Conservation (phyloP, 768 basidiomycete genomes). For the Hericium erinaceus region DNA sequence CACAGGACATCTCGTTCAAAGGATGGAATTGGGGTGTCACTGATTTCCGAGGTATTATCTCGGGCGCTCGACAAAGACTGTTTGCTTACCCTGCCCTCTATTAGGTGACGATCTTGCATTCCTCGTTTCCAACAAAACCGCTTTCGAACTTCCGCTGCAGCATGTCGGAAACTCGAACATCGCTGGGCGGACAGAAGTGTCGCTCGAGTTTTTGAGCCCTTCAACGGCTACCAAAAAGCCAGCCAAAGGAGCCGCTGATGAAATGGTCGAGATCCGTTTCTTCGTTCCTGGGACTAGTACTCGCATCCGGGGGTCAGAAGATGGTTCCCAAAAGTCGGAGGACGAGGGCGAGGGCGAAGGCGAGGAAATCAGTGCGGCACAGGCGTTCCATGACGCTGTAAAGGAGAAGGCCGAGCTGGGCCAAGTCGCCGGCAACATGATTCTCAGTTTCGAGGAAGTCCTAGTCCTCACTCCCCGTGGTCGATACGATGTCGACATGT, state of each 20-base stretch:
- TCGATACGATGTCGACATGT: constrained; percentile 97
- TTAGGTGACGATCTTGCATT: constrained; percentile 89
- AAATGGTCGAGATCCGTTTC: constrained; percentile 94
- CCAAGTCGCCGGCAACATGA: constrained; percentile 82
- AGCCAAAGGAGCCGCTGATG: constrained; percentile 47
- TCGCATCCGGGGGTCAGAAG: constrained; percentile 51
- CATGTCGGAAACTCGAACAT: constrained; percentile 96
- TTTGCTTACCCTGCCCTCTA: constrained; percentile 1
- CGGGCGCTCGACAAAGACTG: neutral
- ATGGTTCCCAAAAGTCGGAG: constrained; percentile 65
- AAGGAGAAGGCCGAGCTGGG: constrained; percentile 96
- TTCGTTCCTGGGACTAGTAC: constrained; percentile 81
- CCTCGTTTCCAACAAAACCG: constrained; percentile 74
- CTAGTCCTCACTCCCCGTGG: constrained; percentile 93
- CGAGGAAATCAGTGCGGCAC: constrained; percentile 84
- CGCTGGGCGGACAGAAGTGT: constrained; percentile 95
- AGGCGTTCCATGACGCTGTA: constrained; percentile 92
- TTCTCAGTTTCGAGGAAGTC: constrained; percentile 92
- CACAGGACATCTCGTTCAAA: constrained; percentile 78
- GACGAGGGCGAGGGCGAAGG: constrained; percentile 46
- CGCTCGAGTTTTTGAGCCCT: constrained; percentile 77
- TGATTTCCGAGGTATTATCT: constrained; percentile 74
- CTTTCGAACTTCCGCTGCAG: constrained; percentile 83
- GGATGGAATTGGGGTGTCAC: constrained; percentile 99
- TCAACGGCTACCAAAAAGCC: constrained; percentile 38